Conservation (phyloP, 257 asterid genomes). For the Nicotiana knightiana region DNA sequence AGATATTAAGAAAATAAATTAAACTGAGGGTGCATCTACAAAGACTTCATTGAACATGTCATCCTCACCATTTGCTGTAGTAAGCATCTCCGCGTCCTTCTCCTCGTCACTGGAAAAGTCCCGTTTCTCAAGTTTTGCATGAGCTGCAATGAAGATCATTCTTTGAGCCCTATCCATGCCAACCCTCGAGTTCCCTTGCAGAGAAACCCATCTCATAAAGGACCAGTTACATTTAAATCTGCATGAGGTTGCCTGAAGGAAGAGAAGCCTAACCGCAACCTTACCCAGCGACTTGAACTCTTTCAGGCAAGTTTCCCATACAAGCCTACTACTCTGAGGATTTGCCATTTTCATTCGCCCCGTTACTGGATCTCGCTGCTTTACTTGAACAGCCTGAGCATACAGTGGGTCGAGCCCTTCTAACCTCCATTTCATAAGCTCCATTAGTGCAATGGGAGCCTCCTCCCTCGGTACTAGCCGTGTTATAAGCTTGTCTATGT, state of each 20-base stretch:
- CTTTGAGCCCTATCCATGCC: constrained; percentile 66
- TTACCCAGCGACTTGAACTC: constrained; percentile 57
- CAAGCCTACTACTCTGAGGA: constrained; percentile 81
- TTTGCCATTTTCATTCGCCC: constrained; percentile 79
- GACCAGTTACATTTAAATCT: constrained; percentile 56
- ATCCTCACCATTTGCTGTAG: constrained; percentile 37
- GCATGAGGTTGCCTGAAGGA: constrained; percentile 73
- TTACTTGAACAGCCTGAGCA: constrained; percentile 87
- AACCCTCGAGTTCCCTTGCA: constrained; percentile 34
- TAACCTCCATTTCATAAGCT: constrained; percentile 85
- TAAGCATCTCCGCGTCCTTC: constrained; percentile 54
- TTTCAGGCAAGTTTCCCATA: constrained; percentile 80
- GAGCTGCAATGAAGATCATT: constrained; percentile 64
- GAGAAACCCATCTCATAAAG: constrained; percentile 41
- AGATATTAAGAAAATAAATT: constrained; percentile 23
- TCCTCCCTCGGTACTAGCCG: constrained; percentile 66
- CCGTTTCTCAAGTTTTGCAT: constrained; percentile 54
- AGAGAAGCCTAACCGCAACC: constrained; percentile 80
- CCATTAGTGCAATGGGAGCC: constrained; percentile 65
- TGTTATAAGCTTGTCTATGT: constrained; percentile 59
- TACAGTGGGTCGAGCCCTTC: constrained; percentile 82
- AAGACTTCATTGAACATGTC: constrained; percentile 61
- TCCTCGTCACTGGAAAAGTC: constrained; percentile 52
- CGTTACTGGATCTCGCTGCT: constrained; percentile 57
- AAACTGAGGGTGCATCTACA: constrained; percentile 55